Conservation (phyloP, 371 early-diverging fungal genomes). For the Rhizopus arrhizus region DNA sequence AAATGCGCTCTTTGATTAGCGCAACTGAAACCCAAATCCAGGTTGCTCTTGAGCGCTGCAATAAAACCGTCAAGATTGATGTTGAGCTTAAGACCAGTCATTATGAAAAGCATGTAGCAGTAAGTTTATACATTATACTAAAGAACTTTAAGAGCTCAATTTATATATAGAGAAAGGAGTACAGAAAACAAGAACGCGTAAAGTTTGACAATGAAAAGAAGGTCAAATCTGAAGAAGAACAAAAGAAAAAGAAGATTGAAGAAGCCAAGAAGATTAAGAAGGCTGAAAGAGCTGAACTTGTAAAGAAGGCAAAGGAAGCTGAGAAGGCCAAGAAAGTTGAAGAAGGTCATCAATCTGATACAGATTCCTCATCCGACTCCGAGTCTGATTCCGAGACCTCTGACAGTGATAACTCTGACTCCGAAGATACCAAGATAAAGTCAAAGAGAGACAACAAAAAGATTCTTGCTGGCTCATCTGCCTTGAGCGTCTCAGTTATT, state of each 20-base stretch:
- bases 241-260: constrained; percentile 12
- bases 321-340: constrained; percentile 4
- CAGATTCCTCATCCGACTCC: constrained; percentile 8
- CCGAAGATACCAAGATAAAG: constrained; percentile 1
- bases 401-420: constrained; percentile 2
- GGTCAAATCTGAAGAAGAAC: neutral
- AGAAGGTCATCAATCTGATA: constrained; percentile 3
- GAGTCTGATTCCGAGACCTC: constrained; percentile 7
- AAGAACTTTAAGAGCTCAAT: neutral
- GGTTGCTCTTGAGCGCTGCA: constrained; percentile 26
- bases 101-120: constrained; percentile 20
- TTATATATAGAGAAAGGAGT: constrained; percentile 22
- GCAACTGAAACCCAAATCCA: constrained; percentile 28
- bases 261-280: neutral
- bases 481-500: constrained; percentile 29
- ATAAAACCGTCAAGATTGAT: constrained; percentile 25
- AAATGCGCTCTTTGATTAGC: constrained; percentile 30
- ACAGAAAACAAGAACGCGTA: constrained; percentile 15
- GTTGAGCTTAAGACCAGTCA: constrained; percentile 22
- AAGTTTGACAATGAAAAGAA: neutral
- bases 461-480: constrained; percentile 7
- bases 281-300: constrained; percentile 8
- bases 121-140: constrained; percentile 11
- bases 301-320: too few species aligned
- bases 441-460: constrained; percentile 17